Evolutionary conservation across 768 basidiomycete genomes (phyloP), one percentile per base, ranked within the genome.

Genomic region (Xanthoconium stramineum): DNA sequence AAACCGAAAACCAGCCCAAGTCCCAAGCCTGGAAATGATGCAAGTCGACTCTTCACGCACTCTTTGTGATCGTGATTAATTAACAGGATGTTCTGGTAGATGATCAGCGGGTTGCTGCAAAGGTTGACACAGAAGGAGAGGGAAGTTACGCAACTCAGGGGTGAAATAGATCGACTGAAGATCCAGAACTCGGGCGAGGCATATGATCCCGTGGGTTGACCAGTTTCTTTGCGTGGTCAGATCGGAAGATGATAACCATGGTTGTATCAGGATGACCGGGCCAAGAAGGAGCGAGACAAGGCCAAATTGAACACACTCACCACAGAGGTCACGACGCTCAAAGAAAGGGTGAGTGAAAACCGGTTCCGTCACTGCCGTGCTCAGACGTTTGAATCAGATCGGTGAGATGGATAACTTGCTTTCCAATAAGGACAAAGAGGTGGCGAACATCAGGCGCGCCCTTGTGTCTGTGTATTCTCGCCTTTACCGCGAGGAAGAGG

Each of bases 91-190:
- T 46, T 28, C 53, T 13, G 5, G 6, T 20, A 88, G 81, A 85
- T 80, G 59, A 79, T 88, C 54, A 80, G 84, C 58, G 90, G 89
- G 2, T 66, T 95, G 19, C 83, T 93, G 10, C 90, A 92, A 64
- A 83, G 90, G 11, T 76, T 95, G 15, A 82, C 88, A 4, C 81
- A 85, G 67, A 94, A 93, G 68, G 94, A 97, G 74, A 91, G 89
- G 64, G 84, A 94, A 69, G 89, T 92, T 2, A 66, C 83, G 3
- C 83, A 86, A 53, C 78, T 95, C 2, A 85, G 86, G 65, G 78
- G 79, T 5, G 88, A 94, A 64, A 71, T 94, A 19, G 87, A 86
- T 53, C 76, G 78, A 17, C 71, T 85, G 60, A 84, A 81, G 61
- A 73, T 76, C 6, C 80, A 83, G 66, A 82, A 81, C 67, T 83